These are phyloP conservation scores for Sergeia podlipaevii DNA, from an alignment of 208 protist species.

Conservation along the genomic window DNA sequence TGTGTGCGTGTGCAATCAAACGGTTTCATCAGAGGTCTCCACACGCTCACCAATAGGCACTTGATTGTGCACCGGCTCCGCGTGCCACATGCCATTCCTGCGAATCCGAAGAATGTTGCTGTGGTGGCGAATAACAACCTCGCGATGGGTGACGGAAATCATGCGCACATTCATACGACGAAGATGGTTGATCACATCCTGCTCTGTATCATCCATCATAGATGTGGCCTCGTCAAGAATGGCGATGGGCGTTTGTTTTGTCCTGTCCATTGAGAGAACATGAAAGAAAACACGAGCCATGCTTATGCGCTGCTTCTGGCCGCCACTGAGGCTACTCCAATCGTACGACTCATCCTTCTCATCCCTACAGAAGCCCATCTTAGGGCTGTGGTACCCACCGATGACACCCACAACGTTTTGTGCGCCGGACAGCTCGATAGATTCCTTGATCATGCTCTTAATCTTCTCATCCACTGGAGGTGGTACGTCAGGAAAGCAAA, in stretches of 20 bases:
- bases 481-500: constrained; percentile 53
- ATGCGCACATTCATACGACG: constrained; percentile 69
- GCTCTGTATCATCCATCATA: constrained; percentile 88
- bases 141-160: constrained; percentile 82
- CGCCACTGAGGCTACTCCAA: constrained; percentile 83
- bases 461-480: constrained; percentile 24
- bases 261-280: constrained; percentile 57
- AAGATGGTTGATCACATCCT: constrained; percentile 78
- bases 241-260: constrained; percentile 44
- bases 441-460: constrained; percentile 30
- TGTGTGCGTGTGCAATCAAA: constrained; percentile 5
- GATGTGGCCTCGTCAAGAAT: constrained; percentile 86
- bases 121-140: constrained; percentile 78
- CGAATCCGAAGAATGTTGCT: constrained; percentile 56
- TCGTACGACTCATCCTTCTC: constrained; percentile 64
- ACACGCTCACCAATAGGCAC: constrained; percentile 39
- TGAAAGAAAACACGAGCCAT: constrained; percentile 87
- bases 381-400: constrained; percentile 60
- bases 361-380: constrained; percentile 44
- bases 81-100: constrained; percentile 42
- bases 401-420: constrained; percentile 71
- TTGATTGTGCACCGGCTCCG: constrained; percentile 39
- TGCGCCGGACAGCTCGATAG: constrained; percentile 63
- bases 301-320: constrained; percentile 85
- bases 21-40: constrained; percentile 17